Conservation (phyloP, 768 basidiomycete species). For the Guyanaporus albipodus region DNA sequence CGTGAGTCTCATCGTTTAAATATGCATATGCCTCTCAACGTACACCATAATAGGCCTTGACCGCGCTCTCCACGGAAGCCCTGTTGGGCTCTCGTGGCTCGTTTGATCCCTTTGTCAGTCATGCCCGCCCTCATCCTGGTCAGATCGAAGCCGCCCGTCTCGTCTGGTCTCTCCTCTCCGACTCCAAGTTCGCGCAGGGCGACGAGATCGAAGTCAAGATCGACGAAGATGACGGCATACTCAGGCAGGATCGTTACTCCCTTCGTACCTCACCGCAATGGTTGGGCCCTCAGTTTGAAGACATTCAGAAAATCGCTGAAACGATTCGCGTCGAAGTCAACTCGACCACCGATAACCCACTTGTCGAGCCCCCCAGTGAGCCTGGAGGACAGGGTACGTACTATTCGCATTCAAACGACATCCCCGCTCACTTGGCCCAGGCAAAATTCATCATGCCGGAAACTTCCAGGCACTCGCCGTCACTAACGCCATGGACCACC, state of each 20-base stretch:
- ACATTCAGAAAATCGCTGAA: slow-evolving; percentile 60
- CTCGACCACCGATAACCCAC: slow-evolving; percentile 87
- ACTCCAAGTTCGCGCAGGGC: slow-evolving; percentile 60
- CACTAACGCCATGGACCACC: slow-evolving; percentile 86
- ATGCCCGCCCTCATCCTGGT: slow-evolving; percentile 79
- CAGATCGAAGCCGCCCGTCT: slow-evolving; percentile 75
- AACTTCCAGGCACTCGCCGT: slow-evolving; percentile 90
- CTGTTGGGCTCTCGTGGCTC: slow-evolving; percentile 68
- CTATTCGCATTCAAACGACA: neutral
- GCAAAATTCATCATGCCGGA: slow-evolving; percentile 72
- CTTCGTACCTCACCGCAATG: slow-evolving; percentile 79
- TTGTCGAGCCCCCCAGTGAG: slow-evolving; percentile 76
- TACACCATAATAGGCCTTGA: slow-evolving; percentile 49
- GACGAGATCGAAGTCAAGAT: slow-evolving; percentile 75
- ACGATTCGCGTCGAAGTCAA: slow-evolving; percentile 75
- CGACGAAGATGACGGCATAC: slow-evolving; percentile 63
- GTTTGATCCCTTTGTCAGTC: slow-evolving; percentile 73
- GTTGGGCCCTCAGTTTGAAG: slow-evolving; percentile 82
- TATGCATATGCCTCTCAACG: neutral
- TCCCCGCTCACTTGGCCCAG: slow-evolving; percentile 16
- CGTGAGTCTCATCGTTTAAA: slow-evolving; percentile 10
- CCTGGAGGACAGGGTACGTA: slow-evolving; percentile 28
- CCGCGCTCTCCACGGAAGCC: slow-evolving; percentile 83
- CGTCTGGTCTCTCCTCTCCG: slow-evolving; percentile 65
- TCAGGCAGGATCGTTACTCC: slow-evolving; percentile 72